phyloP scores from a whole-genome alignment of 345 rosid species.

The Bruguiera parviflora region DNA sequence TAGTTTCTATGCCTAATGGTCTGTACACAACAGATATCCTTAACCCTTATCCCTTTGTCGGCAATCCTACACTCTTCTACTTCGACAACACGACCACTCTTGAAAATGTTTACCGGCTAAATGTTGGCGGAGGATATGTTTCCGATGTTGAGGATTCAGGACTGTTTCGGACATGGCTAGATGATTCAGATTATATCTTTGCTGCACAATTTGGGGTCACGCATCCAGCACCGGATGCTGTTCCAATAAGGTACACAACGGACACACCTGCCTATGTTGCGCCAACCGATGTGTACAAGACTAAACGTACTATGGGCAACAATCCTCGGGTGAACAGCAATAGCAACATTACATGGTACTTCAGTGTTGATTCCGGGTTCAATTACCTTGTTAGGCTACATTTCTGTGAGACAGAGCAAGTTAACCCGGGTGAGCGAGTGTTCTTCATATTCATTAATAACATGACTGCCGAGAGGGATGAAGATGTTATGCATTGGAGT shows the following conservation, averaged over 20 bases:
- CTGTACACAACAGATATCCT: slow-evolving; percentile 1
- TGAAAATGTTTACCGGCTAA: slow-evolving; percentile 25
- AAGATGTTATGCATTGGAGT: slow-evolving; percentile 3
- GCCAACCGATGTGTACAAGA: slow-evolving; percentile 23
- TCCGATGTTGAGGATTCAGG: slow-evolving; percentile 8
- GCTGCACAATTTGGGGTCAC: background rate
- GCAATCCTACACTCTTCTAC: background rate
- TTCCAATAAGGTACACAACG: slow-evolving; percentile 2
- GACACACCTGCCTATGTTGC: slow-evolving; percentile 29
- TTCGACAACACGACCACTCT: slow-evolving; percentile 12
- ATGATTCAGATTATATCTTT: slow-evolving; percentile 3
- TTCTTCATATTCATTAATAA: slow-evolving; percentile 26
- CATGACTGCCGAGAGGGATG: background rate
- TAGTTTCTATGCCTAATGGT: slow-evolving; percentile 31
- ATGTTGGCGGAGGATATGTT: slow-evolving; percentile 20
- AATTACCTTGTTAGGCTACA: slow-evolving; percentile 12
- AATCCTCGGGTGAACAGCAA: background rate
- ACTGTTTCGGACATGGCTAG: slow-evolving; percentile 29
- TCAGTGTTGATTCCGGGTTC: slow-evolving; percentile 34
- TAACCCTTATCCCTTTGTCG: background rate
- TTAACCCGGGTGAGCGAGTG: background rate
- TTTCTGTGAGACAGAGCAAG: slow-evolving; percentile 29
- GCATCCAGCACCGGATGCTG: background rate
- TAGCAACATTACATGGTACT: slow-evolving; percentile 34
- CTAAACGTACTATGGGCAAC: slow-evolving; percentile 18